phyloP scores from a whole-genome alignment of 2,329 filamentous ascomycete species.

The Scedosporium dehoogii region DNA sequence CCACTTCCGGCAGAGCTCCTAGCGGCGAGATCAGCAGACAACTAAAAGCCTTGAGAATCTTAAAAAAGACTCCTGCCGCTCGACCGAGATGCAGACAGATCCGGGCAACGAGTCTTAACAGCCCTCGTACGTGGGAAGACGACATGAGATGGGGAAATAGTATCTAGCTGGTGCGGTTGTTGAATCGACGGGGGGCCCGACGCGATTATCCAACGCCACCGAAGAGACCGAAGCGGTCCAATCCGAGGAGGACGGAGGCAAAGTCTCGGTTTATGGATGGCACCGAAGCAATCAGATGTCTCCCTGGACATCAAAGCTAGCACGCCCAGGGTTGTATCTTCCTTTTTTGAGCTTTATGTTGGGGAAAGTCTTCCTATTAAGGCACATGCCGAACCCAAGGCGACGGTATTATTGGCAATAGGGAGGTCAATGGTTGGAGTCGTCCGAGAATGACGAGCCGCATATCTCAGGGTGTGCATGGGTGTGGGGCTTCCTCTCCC shows the following conservation, averaged over 20 bases:
- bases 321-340: too few species aligned
- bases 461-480: neutral
- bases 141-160: neutral
- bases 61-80: neutral
- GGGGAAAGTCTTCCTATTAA: neutral
- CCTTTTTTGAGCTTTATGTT: neutral
- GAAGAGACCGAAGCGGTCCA: neutral
- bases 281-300: too few species aligned
- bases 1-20: conserved; percentile 22
- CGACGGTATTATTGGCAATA: neutral
- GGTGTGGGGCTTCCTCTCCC: neutral
- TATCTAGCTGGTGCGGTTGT: neutral
- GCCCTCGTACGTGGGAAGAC: neutral
- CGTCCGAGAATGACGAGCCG: neutral
- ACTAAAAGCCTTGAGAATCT: neutral
- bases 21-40: neutral
- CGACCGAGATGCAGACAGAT: neutral
- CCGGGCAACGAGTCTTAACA: neutral
- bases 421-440: neutral
- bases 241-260: neutral
- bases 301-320: too few species aligned
- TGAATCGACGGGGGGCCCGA: too few species aligned
- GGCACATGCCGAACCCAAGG: neutral
- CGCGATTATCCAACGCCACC: too few species aligned
- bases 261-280: too few species aligned